A percentile compares a stretch with the other conserved stretches of the same genome.
phyloP scores from a whole-genome alignment of 306 rosid species.

The Begonia masoniana region DNA sequence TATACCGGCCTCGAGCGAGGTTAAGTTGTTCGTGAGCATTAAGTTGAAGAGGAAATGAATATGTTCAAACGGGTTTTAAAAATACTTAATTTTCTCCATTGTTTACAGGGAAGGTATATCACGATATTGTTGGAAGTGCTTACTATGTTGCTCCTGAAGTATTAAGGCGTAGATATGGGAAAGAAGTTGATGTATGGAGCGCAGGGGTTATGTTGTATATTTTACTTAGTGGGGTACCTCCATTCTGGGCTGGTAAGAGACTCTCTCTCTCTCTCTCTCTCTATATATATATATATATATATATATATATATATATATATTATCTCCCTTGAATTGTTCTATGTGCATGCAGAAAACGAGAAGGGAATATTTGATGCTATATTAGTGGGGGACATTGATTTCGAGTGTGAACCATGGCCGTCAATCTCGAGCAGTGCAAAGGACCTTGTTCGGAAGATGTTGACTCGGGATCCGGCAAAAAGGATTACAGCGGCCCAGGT shows the following conservation, averaged over 20 bases:
- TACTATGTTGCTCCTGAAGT: slow-evolving; percentile 93
- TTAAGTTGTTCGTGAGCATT: too few relatives aligned
- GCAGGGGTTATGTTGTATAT: slow-evolving; percentile 74
- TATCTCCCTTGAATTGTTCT: not conserved
- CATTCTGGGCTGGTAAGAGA: slow-evolving; percentile 78
- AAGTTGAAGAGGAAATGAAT: too few relatives aligned
- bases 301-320: too few relatives aligned
- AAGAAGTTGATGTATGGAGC: slow-evolving; percentile 81
- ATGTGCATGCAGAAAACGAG: slow-evolving; percentile 38
- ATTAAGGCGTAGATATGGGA: slow-evolving; percentile 57
- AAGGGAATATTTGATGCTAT: slow-evolving; percentile 82
- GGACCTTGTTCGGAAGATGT: slow-evolving; percentile 67
- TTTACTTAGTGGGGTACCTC: slow-evolving; percentile 82
- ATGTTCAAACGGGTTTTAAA: too few relatives aligned
- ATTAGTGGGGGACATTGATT: slow-evolving; percentile 62
- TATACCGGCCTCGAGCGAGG: too few relatives aligned
- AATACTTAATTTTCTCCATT: too few relatives aligned
- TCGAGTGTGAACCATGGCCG: slow-evolving; percentile 70
- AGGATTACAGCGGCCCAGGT: slow-evolving; percentile 65
- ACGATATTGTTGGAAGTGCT: slow-evolving; percentile 78
- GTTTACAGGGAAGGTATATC: slow-evolving; percentile 53
- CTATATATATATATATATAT: too few relatives aligned
- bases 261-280: not conserved
- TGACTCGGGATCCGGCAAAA: slow-evolving; percentile 65
- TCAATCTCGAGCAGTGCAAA: slow-evolving; percentile 64